Evolutionary conservation across 176 grass and related monocot genomes (phyloP), one percentile per base, ranked within the genome.

Genomic region (Luzula sylvatica): DNA sequence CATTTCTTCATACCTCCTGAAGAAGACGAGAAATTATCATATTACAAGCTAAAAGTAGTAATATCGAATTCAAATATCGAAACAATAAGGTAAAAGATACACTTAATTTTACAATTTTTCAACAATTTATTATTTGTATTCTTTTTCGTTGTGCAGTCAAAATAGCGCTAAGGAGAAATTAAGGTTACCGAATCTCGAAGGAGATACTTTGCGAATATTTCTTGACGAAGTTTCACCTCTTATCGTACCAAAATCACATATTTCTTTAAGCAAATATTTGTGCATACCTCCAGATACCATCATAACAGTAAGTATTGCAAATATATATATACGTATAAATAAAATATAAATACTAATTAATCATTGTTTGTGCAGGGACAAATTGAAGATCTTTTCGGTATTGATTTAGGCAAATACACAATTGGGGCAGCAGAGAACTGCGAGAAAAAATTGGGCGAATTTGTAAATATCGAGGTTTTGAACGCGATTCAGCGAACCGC

Each of bases 31-130:
- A 60, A 82, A 30, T 50, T 52, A 17, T 68, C 81, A 3, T 86
- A 66, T 46, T 58, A 83, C 74, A 89, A 90, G 72, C 66, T 98
- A 78, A 89, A 98, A 82, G 72, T 78, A 27, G 28, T 82, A 23
- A 50, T 90, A 26, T 77, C 92, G 76, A 69, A 65, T 76, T 79
- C 81, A 53, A 86, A 82, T 64, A 17, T 98, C 59, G 68, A 60
- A 71, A 55, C 89, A 49, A 78, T 52, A 65, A 83, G 85, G 92
- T 98, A 50, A 74, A 74, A 22, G 30, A 23, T 43, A 7, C 32
- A 27, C 57, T 15, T 45, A 26, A 61, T 26, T n/a, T 35, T 9
- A 35, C 30, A 35, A 35, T 35, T 35, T 35, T 35, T 35, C 30
- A 35, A 35, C 5, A 35, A 8, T 43, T 54, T 16, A 60, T 60